phyloP scores from a whole-genome alignment of 2,329 filamentous ascomycete genomes.

The Orbilia brochopaga region DNA sequence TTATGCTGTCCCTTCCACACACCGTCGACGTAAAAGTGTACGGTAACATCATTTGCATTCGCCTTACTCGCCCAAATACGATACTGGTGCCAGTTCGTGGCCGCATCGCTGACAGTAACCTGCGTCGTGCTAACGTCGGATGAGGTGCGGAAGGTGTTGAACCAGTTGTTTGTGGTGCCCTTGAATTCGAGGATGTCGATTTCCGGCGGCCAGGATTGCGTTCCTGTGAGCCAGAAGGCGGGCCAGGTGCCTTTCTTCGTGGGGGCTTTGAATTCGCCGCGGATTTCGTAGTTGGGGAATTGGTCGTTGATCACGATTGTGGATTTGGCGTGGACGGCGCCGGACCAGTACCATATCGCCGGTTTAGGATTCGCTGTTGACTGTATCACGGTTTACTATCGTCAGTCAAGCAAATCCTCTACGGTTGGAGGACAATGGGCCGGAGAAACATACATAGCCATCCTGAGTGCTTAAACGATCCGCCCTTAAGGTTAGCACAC shows the following conservation, averaged over 20 bases:
- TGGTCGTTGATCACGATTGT: slow-evolving; percentile 57
- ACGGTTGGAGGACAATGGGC: background rate
- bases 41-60: slow-evolving; percentile 63
- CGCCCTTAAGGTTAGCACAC: slow-evolving; percentile 62
- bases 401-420: background rate
- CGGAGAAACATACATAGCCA: slow-evolving; percentile 45
- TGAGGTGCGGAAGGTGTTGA: slow-evolving; percentile 65
- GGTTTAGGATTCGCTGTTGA: slow-evolving; percentile 55
- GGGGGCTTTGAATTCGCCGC: slow-evolving; percentile 59
- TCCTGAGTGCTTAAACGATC: slow-evolving; percentile 60
- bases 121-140: slow-evolving; percentile 61
- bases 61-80: slow-evolving; percentile 63
- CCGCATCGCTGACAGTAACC: slow-evolving; percentile 61
- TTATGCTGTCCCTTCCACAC: slow-evolving; percentile 51
- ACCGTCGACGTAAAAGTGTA: slow-evolving; percentile 65
- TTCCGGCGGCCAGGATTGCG: slow-evolving; percentile 66
- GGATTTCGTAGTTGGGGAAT: slow-evolving; percentile 60
- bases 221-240: slow-evolving; percentile 66
- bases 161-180: slow-evolving; percentile 65
- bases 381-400: slow-evolving; percentile 19
- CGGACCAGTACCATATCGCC: slow-evolving; percentile 64
- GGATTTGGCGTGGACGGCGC: slow-evolving; percentile 59
- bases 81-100: slow-evolving; percentile 62
- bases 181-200: slow-evolving; percentile 69
- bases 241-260: slow-evolving; percentile 63